Evolutionary conservation across 305 asterid species (phyloP).

Genomic region (Fraxinus floribunda): DNA sequence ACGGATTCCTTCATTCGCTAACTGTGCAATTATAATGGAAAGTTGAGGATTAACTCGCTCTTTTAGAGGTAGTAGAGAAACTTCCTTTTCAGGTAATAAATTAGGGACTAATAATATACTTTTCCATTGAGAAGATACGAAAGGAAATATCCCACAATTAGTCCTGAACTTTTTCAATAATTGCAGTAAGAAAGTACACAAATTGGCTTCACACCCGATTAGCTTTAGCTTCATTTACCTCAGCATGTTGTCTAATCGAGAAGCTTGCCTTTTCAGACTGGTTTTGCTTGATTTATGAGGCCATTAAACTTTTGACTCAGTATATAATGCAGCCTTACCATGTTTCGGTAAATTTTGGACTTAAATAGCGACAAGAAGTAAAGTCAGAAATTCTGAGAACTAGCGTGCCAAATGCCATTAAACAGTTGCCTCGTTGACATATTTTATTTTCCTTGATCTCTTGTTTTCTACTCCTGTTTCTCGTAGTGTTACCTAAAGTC

Average conservation of each 20-base stretch:
- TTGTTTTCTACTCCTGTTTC: slow-evolving; percentile 22
- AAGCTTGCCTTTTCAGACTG: not conserved
- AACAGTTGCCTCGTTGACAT: not conserved
- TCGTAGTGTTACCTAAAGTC: slow-evolving; percentile 27
- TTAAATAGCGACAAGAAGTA: slow-evolving; percentile 9
- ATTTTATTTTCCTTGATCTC: slow-evolving; percentile 46
- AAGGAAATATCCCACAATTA: not conserved
- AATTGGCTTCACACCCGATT: not conserved
- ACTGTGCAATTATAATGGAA: not conserved
- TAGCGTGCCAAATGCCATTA: slow-evolving; percentile 21
- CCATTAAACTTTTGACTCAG: not conserved
- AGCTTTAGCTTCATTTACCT: not conserved
- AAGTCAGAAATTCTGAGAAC: not conserved
- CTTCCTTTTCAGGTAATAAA: too few relatives aligned
- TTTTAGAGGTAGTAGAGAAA: not conserved
- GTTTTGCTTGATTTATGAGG: not conserved
- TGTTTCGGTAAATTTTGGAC: slow-evolving; percentile 11
- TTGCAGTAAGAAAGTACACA: not conserved
- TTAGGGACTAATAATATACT: not conserved
- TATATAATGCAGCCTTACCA: not conserved
- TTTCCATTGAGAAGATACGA: not conserved
- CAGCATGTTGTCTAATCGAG: too few relatives aligned
- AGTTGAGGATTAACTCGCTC: not conserved
- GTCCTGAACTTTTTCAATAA: not conserved
- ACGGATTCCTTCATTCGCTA: too few relatives aligned